Evolutionary conservation across 768 basidiomycete genomes (phyloP).

Genomic region (Melanogaster broomeanus): DNA sequence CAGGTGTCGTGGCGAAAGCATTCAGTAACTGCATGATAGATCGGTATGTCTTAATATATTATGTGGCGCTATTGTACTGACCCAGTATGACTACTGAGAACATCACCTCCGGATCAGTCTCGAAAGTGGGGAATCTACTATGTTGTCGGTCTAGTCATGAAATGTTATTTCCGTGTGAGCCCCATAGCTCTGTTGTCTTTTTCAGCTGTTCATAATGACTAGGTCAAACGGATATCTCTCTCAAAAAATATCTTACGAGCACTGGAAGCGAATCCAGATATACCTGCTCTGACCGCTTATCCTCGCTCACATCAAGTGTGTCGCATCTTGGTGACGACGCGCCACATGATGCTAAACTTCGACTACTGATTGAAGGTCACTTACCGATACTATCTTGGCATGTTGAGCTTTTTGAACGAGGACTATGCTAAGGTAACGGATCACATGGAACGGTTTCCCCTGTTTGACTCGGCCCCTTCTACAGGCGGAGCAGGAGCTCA

Average conservation of each 20-base stretch:
- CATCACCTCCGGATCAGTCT: conserved; percentile 69
- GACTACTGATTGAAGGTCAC: conserved; percentile 64
- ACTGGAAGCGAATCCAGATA: conserved; percentile 80
- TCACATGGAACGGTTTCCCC: not conserved
- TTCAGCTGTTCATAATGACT: not conserved
- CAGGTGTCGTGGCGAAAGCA: conserved; percentile 83
- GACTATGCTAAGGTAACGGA: conserved; percentile 74
- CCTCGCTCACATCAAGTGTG: conserved; percentile 85
- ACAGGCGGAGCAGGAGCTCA: conserved; percentile 85
- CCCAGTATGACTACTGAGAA: conserved; percentile 36
- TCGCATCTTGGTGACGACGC: conserved; percentile 11
- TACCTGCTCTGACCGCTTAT: conserved; percentile 74
- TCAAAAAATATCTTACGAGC: conserved; percentile 92
- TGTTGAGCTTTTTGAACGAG: conserved; percentile 92
- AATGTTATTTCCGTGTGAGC: conserved; percentile 91
- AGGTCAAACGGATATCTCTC: conserved; percentile 91
- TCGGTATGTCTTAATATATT: conserved; percentile 38
- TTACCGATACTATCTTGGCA: conserved; percentile 92
- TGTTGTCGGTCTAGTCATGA: conserved; percentile 86
- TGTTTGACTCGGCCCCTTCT: conserved; percentile 1
- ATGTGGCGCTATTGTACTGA: not conserved
- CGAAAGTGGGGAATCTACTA: conserved; percentile 94
- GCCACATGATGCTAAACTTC: conserved; percentile 6
- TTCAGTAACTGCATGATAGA: conserved; percentile 91
- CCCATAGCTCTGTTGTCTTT: not conserved